Base-by-base conservation (phyloP, 176 grass and related monocot species). In the Miscanthus lutarioriparius region DNA sequence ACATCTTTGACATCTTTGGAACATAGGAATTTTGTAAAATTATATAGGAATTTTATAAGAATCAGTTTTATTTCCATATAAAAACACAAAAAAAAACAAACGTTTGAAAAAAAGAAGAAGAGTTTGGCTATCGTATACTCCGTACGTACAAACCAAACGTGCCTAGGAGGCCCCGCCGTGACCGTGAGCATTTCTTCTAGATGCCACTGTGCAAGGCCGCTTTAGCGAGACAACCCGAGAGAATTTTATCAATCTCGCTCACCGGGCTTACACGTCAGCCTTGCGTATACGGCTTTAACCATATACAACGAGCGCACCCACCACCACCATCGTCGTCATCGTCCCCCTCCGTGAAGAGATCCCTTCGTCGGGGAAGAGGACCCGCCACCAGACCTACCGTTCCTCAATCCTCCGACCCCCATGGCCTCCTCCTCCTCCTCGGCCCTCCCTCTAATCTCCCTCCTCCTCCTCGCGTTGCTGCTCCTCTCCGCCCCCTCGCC, bases 261-360 rank as follows among this genome's bases (percentile, higher is more conserved):
- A 0, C 2, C 0, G 75, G 79, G 2, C 28, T 80, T 68, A 83
- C 68, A 0, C 0, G 75, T 83, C 84, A 83, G 80, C 9, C 2
- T 41, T 45, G 8, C 61, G 71, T 72, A 41, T 33, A 72, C 68
- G 67, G 30, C 58, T 30, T 12, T 39, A 61, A 39, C 76, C 36
- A 59, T 27, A 62, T 62, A 0, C 35, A 14, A 68, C 82, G 69
- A 19, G 82, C 87, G 82, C 36, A 81, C 61, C 30, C 27, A 41
- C 85, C 13, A 15, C 23, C 61, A 72, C 36, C 49, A 26, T 13
- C 49, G 19, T 25, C 22, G n/a, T 25, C 54, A 59, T 59, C 54
- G 8, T 23, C 54, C 70, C 38, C 76, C 59, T 61, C 80, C 72
- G 72, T 26, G 75, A 44, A 69, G 87, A 87, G 90, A 87, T 85